Evolutionary conservation across 768 basidiomycete genomes (phyloP), one percentile per base, ranked within the genome.

Genomic region (Paxillus involutus): DNA sequence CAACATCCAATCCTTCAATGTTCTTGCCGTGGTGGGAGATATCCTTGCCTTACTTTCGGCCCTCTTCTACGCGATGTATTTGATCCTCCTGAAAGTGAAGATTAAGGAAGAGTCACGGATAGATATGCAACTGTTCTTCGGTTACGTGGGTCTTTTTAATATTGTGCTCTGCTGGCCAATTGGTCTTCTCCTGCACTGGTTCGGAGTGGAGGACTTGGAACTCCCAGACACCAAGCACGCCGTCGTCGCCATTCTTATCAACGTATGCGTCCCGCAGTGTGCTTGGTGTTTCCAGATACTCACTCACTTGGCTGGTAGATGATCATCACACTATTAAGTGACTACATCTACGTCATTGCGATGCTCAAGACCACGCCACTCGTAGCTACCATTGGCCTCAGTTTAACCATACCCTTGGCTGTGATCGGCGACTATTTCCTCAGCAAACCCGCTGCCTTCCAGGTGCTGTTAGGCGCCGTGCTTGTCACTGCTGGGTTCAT

Each of bases 331-430:
- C 71, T 90, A 32, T 83, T 82, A 9, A 91, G 89, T 55, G 94
- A 97, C 71, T 96, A 88, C 65, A 66, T 94, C 44, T 93, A 93
- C 66, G 84, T 92, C 29, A 65, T 92, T 17, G 89, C 94, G 3
- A 96, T 98, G 94, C 83, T 99, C 58, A 96, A 95, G 75, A 99
- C 96, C 7, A 94, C 94, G 1, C 95, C 95, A 1, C 75, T 95
- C 12, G 91, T 97, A 17, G 95, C 90, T 16, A 98, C 96, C 0
- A 77, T 98, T 51, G 96, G 96, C 26, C 79, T 98, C 9, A 92
- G 89, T 52, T 80, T 98, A 13, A 97, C 97, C 1, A 97, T 98
- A 68, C 96, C 94, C 5, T 76, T 95, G 48, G 93, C 97, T 6
- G 85, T 98, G 46, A 47, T 89, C 9, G 94, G 94, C 13, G 94